Evolutionary conservation across 2,329 filamentous ascomycete genomes (phyloP).

Genomic region (Orbilia blumenaviensis): DNA sequence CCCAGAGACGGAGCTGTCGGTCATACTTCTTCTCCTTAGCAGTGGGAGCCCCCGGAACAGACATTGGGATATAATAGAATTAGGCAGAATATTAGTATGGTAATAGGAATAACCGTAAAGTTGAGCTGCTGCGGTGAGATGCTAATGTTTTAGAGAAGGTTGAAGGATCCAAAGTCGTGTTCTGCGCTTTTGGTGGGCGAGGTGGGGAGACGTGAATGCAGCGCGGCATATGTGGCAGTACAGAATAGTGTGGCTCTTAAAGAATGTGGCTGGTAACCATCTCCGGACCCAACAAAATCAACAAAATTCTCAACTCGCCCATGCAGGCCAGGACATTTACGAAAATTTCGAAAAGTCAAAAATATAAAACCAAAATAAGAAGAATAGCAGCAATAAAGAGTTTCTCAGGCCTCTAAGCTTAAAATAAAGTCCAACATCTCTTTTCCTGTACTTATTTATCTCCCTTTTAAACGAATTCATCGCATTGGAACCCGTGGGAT

Average conservation of each 20-base stretch:
- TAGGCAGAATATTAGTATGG: neutral
- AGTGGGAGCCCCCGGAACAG: conserved; percentile 53
- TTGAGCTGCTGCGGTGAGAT: neutral
- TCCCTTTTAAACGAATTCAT: too few relatives aligned
- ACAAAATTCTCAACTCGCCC: neutral
- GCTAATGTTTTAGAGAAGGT: neutral
- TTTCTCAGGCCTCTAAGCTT: too few relatives aligned
- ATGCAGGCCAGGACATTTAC: too few relatives aligned
- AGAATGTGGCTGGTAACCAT: neutral
- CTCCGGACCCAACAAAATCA: neutral
- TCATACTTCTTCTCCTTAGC: conserved; percentile 77
- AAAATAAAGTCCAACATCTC: too few relatives aligned
- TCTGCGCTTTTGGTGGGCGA: conserved; percentile 38
- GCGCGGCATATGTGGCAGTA: conserved; percentile 47
- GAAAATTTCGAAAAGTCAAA: too few relatives aligned
- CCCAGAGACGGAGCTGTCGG: conserved; percentile 93
- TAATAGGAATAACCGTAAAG: neutral
- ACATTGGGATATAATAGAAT: conserved; percentile 22
- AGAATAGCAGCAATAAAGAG: too few relatives aligned
- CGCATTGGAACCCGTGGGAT: too few relatives aligned
- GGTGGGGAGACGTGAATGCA: conserved; percentile 54
- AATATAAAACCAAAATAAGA: too few relatives aligned
- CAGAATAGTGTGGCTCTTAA: neutral
- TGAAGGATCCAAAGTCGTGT: conserved; percentile 20
- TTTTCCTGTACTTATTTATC: too few relatives aligned